Percentiles rank a stretch among this genome's conserved stretches.
Evolutionary conservation across 352 stramenopile species (phyloP).

Genomic region (Pythium diclinum): DNA sequence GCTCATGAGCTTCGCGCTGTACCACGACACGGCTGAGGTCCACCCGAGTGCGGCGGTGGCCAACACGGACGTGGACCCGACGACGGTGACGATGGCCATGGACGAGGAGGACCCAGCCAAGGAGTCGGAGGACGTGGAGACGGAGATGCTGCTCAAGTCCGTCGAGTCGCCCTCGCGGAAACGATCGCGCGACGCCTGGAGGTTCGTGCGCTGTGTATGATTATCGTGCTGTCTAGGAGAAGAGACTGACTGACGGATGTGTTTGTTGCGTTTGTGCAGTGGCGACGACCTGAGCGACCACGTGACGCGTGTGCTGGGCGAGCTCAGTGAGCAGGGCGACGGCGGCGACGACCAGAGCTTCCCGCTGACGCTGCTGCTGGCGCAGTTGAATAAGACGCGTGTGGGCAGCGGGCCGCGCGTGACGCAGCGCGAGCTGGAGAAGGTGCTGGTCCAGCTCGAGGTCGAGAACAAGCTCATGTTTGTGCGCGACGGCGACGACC

Average conservation of each 20-base stretch:
- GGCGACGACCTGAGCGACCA: slow-evolving; percentile 60
- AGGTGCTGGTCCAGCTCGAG: slow-evolving; percentile 70
- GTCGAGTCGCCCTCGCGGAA: slow-evolving; percentile 47
- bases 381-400: slow-evolving; percentile 47
- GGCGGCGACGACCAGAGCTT: slow-evolving; percentile 58
- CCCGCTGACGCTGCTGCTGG: slow-evolving; percentile 53
- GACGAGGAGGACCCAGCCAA: slow-evolving; percentile 18
- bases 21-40: slow-evolving; percentile 89
- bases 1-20: slow-evolving; percentile 98
- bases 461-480: slow-evolving; percentile 91
- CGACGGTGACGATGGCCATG: slow-evolving; percentile 7
- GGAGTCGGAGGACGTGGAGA: slow-evolving; percentile 24
- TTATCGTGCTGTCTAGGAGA: background rate
- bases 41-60: slow-evolving; percentile 20
- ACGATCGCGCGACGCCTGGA: slow-evolving; percentile 59
- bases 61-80: background rate
- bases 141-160: slow-evolving; percentile 13
- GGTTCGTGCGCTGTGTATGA: slow-evolving; percentile 37
- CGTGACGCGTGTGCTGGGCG: slow-evolving; percentile 51
- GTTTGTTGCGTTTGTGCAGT: slow-evolving; percentile 27
- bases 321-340: slow-evolving; percentile 52
- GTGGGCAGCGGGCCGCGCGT: slow-evolving; percentile 30
- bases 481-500: slow-evolving; percentile 75
- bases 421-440: slow-evolving; percentile 54
- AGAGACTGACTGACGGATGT: slow-evolving; percentile 8